Conservation (phyloP, 2,329 filamentous ascomycete species). For the Fusarium pseudoanthophilum region DNA sequence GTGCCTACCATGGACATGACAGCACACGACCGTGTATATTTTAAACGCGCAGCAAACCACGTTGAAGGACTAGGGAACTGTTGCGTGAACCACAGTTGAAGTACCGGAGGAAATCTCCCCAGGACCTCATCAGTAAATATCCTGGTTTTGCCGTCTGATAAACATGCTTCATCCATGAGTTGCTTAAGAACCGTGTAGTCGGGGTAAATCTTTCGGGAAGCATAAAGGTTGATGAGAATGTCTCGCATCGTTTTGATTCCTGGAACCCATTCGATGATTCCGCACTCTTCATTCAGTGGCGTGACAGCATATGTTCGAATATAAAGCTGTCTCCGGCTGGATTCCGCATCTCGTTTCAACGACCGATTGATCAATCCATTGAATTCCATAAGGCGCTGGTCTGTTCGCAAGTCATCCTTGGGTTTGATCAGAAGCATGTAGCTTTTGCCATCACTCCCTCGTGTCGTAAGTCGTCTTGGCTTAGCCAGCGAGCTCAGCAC, state of each 20-base stretch:
- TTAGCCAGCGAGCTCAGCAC: conserved; percentile 93
- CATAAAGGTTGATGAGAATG: conserved; percentile 83
- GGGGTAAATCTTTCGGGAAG: conserved; percentile 74
- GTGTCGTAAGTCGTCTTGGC: conserved; percentile 87
- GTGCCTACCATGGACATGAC: conserved; percentile 99
- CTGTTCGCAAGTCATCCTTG: conserved; percentile 96
- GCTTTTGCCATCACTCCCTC: conserved; percentile 86
- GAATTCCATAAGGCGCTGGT: conserved; percentile 99
- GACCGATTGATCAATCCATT: conserved; percentile 98
- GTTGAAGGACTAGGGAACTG: conserved; percentile 92
- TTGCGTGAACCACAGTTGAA: conserved; percentile 95
- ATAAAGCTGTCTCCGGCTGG: conserved; percentile 88
- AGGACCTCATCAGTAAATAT: conserved; percentile 77
- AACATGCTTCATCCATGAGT: conserved; percentile 71
- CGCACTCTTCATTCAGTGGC: conserved; percentile 96
- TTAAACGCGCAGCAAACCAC: conserved; percentile 90
- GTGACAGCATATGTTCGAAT: conserved; percentile 98
- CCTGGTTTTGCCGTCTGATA: conserved; percentile 67
- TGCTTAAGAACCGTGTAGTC: conserved; percentile 76
- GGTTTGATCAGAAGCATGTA: conserved; percentile 97
- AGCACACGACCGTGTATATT: conserved; percentile 92
- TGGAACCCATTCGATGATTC: conserved; percentile 98
- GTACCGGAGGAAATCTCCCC: conserved; percentile 79
- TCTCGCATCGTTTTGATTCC: conserved; percentile 94
- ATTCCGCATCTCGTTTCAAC: conserved; percentile 89